Percentiles rank a stretch among this genome's conserved stretches.
Evolutionary conservation across 106 monocot genomes (phyloP).

Genomic region (Agapanthus africanus): DNA sequence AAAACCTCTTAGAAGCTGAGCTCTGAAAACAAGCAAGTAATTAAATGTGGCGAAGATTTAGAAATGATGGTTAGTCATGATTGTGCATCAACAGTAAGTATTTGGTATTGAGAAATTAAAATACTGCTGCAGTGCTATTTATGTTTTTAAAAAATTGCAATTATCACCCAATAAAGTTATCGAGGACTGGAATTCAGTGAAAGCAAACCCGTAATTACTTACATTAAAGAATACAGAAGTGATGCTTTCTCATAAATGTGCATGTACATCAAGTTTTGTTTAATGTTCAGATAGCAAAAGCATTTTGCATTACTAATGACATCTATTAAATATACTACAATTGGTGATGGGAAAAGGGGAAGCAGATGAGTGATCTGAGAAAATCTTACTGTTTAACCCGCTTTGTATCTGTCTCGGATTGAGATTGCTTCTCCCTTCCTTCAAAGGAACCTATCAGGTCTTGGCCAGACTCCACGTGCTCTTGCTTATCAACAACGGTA

Average conservation of each 20-base stretch:
- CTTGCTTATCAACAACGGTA: conserved; percentile 19
- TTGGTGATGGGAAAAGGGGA: neutral
- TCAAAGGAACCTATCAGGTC: conserved; percentile 33
- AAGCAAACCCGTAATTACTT: no score
- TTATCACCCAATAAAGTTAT: no score
- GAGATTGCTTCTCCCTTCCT: conserved; percentile 36
- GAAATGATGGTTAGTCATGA: no score
- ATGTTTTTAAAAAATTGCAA: no score
- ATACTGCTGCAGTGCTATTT: no score
- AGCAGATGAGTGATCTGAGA: neutral
- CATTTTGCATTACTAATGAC: neutral
- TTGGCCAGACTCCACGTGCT: conserved; percentile 21
- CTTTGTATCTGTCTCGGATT: conserved; percentile 56
- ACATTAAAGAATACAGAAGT: no score
- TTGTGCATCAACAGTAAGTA: no score
- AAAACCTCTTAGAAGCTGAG: neutral
- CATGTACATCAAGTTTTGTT: neutral
- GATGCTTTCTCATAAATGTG: conserved; percentile 2
- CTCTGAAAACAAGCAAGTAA: neutral
- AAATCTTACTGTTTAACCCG: conserved; percentile 74
- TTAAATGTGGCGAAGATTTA: neutral
- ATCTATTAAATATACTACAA: neutral
- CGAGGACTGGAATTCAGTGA: no score
- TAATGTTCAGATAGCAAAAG: no score
- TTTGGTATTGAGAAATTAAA: no score